phyloP scores from a whole-genome alignment of 768 basidiomycete genomes.

The Lentinula aciculospora region DNA sequence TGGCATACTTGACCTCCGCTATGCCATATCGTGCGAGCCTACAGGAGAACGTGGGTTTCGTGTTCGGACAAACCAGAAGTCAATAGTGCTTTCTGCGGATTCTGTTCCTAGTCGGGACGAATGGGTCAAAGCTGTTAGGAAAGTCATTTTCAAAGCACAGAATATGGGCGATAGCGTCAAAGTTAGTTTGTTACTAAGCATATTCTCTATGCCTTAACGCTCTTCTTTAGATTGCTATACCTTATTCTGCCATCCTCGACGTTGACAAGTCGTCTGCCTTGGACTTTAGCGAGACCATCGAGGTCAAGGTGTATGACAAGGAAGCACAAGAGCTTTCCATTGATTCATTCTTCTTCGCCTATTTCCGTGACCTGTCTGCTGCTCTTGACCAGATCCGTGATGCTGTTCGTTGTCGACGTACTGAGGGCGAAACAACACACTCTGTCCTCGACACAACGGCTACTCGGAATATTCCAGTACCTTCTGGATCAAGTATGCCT shows the following conservation, averaged over 20 bases:
- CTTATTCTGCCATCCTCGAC: conserved; percentile 83
- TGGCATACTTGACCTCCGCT: conserved; percentile 92
- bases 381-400: conserved; percentile 81
- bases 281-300: conserved; percentile 96
- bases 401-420: conserved; percentile 57
- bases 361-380: conserved; percentile 75
- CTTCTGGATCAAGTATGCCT: neutral
- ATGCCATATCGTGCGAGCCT: conserved; percentile 86
- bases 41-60: conserved; percentile 75
- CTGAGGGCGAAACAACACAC: conserved; percentile 17
- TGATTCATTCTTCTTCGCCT: conserved; percentile 93
- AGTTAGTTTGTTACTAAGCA: conserved; percentile 31
- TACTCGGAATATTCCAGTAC: conserved; percentile 22
- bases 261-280: conserved; percentile 84
- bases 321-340: conserved; percentile 61
- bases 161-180: conserved; percentile 96
- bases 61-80: conserved; percentile 77
- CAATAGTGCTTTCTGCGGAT: conserved; percentile 65
- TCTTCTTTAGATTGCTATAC: conserved; percentile 74
- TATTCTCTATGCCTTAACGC: conserved; percentile 1
- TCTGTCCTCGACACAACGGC: conserved; percentile 58
- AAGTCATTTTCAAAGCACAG: conserved; percentile 93
- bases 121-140: conserved; percentile 94
- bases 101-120: conserved; percentile 82
- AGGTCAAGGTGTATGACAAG: conserved; percentile 87